These are phyloP conservation scores for Erigeron canadensis DNA, from an alignment of 129 eudicot genomes.

Conservation along the genomic window DNA sequence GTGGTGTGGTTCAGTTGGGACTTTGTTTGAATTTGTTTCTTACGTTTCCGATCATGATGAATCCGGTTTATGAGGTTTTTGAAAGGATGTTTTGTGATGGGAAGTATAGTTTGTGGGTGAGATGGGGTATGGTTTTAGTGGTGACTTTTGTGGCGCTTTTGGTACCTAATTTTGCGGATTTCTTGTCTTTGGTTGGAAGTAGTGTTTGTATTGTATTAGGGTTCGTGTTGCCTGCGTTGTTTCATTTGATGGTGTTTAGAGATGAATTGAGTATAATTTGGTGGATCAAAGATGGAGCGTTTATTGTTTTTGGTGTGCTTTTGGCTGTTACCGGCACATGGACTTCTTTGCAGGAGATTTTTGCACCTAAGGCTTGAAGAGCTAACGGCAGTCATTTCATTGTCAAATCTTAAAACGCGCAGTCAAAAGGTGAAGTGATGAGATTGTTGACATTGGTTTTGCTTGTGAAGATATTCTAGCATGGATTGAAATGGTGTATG, in stretches of 20 bases:
- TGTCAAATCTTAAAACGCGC: not conserved
- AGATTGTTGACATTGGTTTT: slow-evolving; percentile 8
- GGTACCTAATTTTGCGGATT: slow-evolving; percentile 96
- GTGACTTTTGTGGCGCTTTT: slow-evolving; percentile 76
- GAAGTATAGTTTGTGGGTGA: slow-evolving; percentile 65
- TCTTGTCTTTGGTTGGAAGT: slow-evolving; percentile 91
- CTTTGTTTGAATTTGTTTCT: slow-evolving; percentile 70
- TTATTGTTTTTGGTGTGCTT: slow-evolving; percentile 53
- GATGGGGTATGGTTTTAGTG: slow-evolving; percentile 67
- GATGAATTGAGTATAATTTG: slow-evolving; percentile 54
- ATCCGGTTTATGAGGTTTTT: slow-evolving; percentile 84
- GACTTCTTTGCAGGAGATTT: slow-evolving; percentile 62
- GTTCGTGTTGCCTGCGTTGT: slow-evolving; percentile 83
- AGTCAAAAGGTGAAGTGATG: not conserved
- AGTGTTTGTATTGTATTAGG: slow-evolving; percentile 82
- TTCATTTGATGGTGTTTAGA: slow-evolving; percentile 67
- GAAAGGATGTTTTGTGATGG: slow-evolving; percentile 82
- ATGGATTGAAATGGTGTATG: not conserved
- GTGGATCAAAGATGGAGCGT: slow-evolving; percentile 42
- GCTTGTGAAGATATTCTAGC: slow-evolving; percentile 4
- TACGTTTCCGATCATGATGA: slow-evolving; percentile 91
- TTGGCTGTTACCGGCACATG: slow-evolving; percentile 71
- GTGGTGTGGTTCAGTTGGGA: slow-evolving; percentile 74
- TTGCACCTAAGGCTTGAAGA: slow-evolving; percentile 49
- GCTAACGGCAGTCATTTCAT: slow-evolving; percentile 7